phyloP scores from a whole-genome alignment of 2,329 filamentous ascomycete genomes.

The Endoconidiophora polonica region DNA sequence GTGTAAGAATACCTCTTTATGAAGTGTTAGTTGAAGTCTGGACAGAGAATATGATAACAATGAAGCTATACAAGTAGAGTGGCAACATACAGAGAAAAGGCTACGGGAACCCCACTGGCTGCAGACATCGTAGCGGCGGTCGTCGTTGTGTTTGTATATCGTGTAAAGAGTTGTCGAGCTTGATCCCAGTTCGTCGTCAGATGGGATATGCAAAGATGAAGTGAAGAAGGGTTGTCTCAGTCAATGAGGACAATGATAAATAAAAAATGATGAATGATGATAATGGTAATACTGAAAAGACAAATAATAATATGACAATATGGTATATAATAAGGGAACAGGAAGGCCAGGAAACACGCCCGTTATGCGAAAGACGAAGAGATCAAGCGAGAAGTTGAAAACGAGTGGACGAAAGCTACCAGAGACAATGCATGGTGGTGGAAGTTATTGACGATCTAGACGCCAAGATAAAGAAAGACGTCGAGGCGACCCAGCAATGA shows the following conservation, averaged over 20 bases:
- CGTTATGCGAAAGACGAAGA: background rate
- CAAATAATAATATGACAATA: background rate
- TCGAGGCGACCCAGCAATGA: background rate
- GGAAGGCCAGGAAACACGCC: no score
- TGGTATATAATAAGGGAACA: background rate
- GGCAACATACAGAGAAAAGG: background rate
- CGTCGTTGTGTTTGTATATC: background rate
- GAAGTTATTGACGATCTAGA: background rate
- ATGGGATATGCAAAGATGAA: conserved; percentile 13
- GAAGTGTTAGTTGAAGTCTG: conserved; percentile 29
- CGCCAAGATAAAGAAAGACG: background rate
- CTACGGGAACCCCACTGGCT: no score
- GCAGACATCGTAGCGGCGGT: background rate
- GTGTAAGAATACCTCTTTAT: conserved; percentile 40
- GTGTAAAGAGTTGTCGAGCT: background rate
- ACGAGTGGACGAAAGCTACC: conserved; percentile 10
- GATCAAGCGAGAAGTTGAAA: background rate
- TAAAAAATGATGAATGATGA: conserved; percentile 6
- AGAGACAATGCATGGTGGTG: conserved; percentile 8
- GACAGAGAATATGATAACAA: background rate
- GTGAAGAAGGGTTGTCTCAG: conserved; percentile 13
- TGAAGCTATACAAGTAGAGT: background rate
- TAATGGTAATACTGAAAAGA: background rate
- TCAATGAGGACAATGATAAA: conserved; percentile 12
- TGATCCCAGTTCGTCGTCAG: background rate